A percentile compares a stretch with the other conserved stretches of the same genome.
These are phyloP conservation scores for Phytophthora podocarpi DNA, from an alignment of 352 stramenopile genomes.

Conservation along the genomic window DNA sequence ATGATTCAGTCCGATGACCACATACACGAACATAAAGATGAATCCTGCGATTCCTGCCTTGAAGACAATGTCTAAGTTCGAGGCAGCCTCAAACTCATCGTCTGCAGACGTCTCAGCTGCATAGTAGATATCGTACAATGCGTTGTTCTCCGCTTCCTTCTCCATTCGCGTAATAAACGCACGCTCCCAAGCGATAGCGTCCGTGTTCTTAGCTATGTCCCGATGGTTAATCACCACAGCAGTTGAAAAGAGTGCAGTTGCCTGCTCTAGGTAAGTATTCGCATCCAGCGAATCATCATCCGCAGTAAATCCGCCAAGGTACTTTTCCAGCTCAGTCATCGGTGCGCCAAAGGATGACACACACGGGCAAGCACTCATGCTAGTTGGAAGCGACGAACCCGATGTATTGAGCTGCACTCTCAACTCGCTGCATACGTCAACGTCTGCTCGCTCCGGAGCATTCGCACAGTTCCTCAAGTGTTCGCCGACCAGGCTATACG, in stretches of 20 bases:
- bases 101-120: slow-evolving; percentile 59
- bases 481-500: slow-evolving; percentile 42
- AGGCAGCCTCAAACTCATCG: slow-evolving; percentile 65
- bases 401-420: slow-evolving; percentile 30
- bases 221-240: slow-evolving; percentile 60
- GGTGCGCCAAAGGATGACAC: slow-evolving; percentile 60
- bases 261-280: slow-evolving; percentile 44
- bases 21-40: slow-evolving; percentile 71
- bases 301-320: slow-evolving; percentile 50
- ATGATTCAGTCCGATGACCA: slow-evolving; percentile 70
- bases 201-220: slow-evolving; percentile 39
- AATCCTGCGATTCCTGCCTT: slow-evolving; percentile 57
- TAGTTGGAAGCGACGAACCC: slow-evolving; percentile 42
- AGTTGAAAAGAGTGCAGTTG: slow-evolving; percentile 51
- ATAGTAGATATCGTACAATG: slow-evolving; percentile 72
- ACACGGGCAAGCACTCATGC: slow-evolving; percentile 72
- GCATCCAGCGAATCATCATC: slow-evolving; percentile 19
- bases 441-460: slow-evolving; percentile 28
- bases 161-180: slow-evolving; percentile 68
- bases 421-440: slow-evolving; percentile 46
- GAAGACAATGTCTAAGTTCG: slow-evolving; percentile 48
- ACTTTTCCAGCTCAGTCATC: slow-evolving; percentile 63
- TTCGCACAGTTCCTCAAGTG: slow-evolving; percentile 52
- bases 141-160: slow-evolving; percentile 45
- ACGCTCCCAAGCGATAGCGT: slow-evolving; percentile 71